phyloP scores from a whole-genome alignment of 2,329 filamentous ascomycete genomes.

The Talaromyces sp. region DNA sequence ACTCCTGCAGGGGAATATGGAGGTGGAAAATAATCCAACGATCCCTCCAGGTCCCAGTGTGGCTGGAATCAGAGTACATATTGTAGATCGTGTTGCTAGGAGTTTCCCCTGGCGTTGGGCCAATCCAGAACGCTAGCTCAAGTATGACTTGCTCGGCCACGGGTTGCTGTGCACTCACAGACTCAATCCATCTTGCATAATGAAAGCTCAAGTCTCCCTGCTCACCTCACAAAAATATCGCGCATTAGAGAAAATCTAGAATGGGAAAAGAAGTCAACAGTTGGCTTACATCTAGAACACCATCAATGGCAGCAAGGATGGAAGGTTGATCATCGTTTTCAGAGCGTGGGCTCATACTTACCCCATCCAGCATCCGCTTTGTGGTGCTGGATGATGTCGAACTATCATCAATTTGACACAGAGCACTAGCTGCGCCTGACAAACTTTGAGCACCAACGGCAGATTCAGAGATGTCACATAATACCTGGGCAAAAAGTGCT shows the following conservation, averaged over 20 bases:
- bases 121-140: not conserved
- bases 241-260: not conserved
- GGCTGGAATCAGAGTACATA: not conserved
- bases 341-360: not conserved
- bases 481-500: too few species aligned
- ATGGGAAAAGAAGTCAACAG: too few species aligned
- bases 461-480: not conserved
- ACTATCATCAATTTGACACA: not conserved
- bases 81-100: not conserved
- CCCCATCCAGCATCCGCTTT: not conserved
- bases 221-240: not conserved
- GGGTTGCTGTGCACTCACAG: not conserved
- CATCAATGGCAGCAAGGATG: not conserved
- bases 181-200: not conserved
- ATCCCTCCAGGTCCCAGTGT: not conserved
- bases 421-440: not conserved
- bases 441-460: not conserved
- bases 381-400: not conserved
- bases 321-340: not conserved
- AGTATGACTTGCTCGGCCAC: not conserved
- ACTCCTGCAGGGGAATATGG: not conserved
- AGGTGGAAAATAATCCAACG: not conserved
- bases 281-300: not conserved
- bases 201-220: not conserved
- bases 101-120: not conserved